Base-by-base conservation (phyloP, 768 basidiomycete species). In the Gloeophyllum trabeum region DNA sequence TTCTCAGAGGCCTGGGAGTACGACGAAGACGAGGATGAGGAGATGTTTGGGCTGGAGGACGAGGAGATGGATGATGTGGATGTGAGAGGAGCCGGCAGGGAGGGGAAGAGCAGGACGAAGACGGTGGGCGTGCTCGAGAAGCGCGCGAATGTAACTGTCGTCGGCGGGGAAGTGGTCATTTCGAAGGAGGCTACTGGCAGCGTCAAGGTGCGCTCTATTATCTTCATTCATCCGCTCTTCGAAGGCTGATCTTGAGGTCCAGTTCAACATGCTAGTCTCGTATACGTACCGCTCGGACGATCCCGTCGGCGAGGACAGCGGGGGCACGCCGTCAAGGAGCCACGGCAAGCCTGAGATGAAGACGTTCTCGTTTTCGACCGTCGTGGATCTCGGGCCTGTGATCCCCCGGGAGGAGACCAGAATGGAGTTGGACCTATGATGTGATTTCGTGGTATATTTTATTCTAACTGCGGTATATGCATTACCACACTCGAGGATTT, bases 1-100 rank as follows among this genome's bases (percentile, higher is more conserved):
- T 93, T 85, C 54, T 90, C 90, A 14, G 96, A 98, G 57, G 90
- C 89, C 24, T 98, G 94, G 94, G 92, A 98, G 59, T 96, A 92
- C 47, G 94, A 96, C 42, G 92, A 92, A 45, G 91, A 94, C 44
- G 91, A 89, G 24, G 66, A 62, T 6, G 61, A 65, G 36, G 73
- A 71, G 35, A 86, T 88, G 84, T 81, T 82, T 51, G 76, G 73
- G 26, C 65, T 67, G 10, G 70, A 72, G 24, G 64, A 63, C 24
- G 62, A 63, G 18, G 64, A 64, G 20, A 45, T 59, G n/a, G 59
- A 57, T 16, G 60, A 54, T 18, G 42, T 34, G 13, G 51, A 48
- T 0, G 55, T 59, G 28, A 56, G 61, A 46, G 66, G 72, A 51
- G 61, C 65, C 54, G 75, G 72, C 51, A 72, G 64, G 21, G 59